A percentile compares a stretch with the other conserved stretches of the same genome.
phyloP scores from a whole-genome alignment of 345 rosid genomes.

The Punica granatum region DNA sequence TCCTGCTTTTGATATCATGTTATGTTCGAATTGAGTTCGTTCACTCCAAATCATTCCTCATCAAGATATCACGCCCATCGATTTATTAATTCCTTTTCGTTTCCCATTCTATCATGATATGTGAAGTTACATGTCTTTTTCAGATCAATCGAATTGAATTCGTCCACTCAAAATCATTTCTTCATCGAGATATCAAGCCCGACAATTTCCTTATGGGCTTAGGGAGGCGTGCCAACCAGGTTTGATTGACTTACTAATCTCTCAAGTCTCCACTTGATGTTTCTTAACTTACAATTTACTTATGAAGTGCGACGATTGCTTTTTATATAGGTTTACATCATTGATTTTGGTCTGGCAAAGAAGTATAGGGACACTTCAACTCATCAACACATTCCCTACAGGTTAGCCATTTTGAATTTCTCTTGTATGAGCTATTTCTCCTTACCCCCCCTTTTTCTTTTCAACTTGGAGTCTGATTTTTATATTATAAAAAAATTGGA shows the following conservation, averaged over 20 bases:
- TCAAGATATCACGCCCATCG: slow-evolving; percentile 80
- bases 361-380: slow-evolving; percentile 73
- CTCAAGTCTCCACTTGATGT: background rate
- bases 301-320: background rate
- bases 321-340: slow-evolving; percentile 55
- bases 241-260: slow-evolving; percentile 16
- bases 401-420: slow-evolving; percentile 28
- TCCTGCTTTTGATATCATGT: background rate
- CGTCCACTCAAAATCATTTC: slow-evolving; percentile 84
- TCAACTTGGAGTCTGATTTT: background rate
- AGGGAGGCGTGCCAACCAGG: slow-evolving; percentile 88
- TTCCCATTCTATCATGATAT: background rate
- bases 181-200: slow-evolving; percentile 91
- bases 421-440: background rate
- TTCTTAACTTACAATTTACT: background rate
- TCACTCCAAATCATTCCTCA: slow-evolving; percentile 75
- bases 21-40: slow-evolving; percentile 54
- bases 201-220: slow-evolving; percentile 95
- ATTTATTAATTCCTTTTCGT: background rate
- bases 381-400: slow-evolving; percentile 84
- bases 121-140: slow-evolving; percentile 2
- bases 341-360: slow-evolving; percentile 93
- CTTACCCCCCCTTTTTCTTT: background rate
- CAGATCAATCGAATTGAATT: slow-evolving; percentile 86
- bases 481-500: background rate